Conservation (phyloP, 495 filamentous ascomycete genomes). For the Coniosporium apollinis region DNA sequence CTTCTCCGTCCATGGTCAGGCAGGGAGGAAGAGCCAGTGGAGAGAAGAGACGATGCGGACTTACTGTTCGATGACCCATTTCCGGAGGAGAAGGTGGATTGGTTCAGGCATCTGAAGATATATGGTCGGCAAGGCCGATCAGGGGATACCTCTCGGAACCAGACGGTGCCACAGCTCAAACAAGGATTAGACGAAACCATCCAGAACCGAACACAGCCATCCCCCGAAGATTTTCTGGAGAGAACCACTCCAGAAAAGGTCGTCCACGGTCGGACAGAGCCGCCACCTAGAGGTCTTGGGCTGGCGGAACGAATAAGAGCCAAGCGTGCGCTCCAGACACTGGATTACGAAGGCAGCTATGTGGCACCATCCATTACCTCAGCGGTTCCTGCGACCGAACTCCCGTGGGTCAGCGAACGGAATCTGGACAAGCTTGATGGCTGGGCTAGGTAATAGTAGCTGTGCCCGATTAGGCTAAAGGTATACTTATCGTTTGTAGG, state of each 20-base stretch:
- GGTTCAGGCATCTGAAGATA: neutral
- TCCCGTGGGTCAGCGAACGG: neutral
- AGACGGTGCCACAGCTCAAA: neutral
- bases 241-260: neutral
- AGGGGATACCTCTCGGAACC: too few relatives aligned
- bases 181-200: neutral
- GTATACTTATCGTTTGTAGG: conserved; percentile 10
- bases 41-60: neutral
- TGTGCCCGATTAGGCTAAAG: neutral
- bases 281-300: too few relatives aligned
- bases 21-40: neutral
- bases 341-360: neutral
- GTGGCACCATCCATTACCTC: neutral
- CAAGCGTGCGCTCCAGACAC: too few relatives aligned
- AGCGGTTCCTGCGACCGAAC: neutral
- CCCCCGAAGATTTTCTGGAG: neutral
- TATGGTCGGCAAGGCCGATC: too few relatives aligned
- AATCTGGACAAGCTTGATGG: neutral
- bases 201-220: neutral
- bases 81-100: neutral
- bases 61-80: neutral
- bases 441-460: neutral
- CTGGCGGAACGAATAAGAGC: too few relatives aligned
- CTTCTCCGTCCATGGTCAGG: neutral
- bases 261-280: neutral